Evolutionary conservation across 768 basidiomycete species (phyloP).

Genomic region (Mycena leptocephala): DNA sequence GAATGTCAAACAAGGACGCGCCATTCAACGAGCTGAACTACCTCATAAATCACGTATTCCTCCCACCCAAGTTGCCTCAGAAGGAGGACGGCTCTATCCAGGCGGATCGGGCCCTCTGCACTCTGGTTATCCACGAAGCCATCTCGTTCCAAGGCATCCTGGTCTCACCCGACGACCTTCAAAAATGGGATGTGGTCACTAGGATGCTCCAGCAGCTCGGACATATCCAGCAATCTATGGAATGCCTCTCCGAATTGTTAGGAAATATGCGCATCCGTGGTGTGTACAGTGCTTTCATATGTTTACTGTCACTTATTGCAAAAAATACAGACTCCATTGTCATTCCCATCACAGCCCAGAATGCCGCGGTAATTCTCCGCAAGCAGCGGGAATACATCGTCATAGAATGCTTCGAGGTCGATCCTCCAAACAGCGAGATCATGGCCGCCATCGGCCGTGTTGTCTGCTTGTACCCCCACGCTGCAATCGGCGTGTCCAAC

Average conservation of each 20-base stretch:
- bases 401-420: conserved; percentile 66
- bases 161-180: conserved; percentile 3
- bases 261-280: conserved; percentile 40
- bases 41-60: conserved; percentile 59
- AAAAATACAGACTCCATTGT: conserved; percentile 53
- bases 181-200: conserved; percentile 48
- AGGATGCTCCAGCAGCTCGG: conserved; percentile 49
- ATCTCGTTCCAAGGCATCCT: conserved; percentile 31
- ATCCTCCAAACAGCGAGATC: conserved; percentile 53
- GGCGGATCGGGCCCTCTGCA: conserved; percentile 48
- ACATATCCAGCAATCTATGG: conserved; percentile 24
- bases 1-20: conserved; percentile 28
- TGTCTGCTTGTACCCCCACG: conserved; percentile 62
- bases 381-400: conserved; percentile 43
- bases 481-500: conserved; percentile 58
- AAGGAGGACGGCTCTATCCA: conserved; percentile 45
- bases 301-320: background rate
- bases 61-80: conserved; percentile 58
- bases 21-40: conserved; percentile 46
- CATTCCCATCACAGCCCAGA: conserved; percentile 62
- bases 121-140: conserved; percentile 37
- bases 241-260: conserved; percentile 37
- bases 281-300: conserved; percentile 21
- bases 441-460: conserved; percentile 60
- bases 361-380: conserved; percentile 62